These are phyloP conservation scores for Catenaria anguillulae DNA, from an alignment of 371 early-diverging fungal genomes.

Conservation along the genomic window DNA sequence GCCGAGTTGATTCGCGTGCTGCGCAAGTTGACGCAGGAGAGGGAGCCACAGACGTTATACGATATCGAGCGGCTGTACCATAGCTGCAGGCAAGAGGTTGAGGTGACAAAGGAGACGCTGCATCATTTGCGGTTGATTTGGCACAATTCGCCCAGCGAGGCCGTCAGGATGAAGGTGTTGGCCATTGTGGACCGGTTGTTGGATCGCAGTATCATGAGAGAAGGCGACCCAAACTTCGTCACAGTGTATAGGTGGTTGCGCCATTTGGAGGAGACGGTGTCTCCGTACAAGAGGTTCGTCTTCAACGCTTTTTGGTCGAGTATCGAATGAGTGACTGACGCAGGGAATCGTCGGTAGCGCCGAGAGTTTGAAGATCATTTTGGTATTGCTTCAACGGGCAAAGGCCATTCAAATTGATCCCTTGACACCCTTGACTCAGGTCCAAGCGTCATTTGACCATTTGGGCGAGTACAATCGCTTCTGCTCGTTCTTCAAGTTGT, in stretches of 20 bases:
- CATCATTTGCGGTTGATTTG: conserved; percentile 16
- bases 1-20: conserved; percentile 15
- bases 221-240: conserved; percentile 17
- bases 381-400: conserved; percentile 16
- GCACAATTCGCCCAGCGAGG: conserved; percentile 17
- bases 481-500: conserved; percentile 10
- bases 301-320: neutral
- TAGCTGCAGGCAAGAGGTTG: conserved; percentile 19
- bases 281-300: conserved; percentile 18
- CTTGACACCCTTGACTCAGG: conserved; percentile 17
- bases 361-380: conserved; percentile 15
- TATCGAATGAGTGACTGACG: too few relatives aligned
- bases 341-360: conserved; percentile 9
- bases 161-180: conserved; percentile 15
- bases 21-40: conserved; percentile 17
- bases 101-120: conserved; percentile 23
- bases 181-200: conserved; percentile 21
- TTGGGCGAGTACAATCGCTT: conserved; percentile 13
- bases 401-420: conserved; percentile 23
- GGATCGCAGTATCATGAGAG: conserved; percentile 19
- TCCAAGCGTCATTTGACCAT: conserved; percentile 16
- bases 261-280: conserved; percentile 21
- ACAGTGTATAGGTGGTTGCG: conserved; percentile 19
- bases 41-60: conserved; percentile 15
- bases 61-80: conserved; percentile 27